These are phyloP conservation scores for Suhomyces xylopsoci DNA, from an alignment of 805 yeast species.

Conservation along the genomic window DNA sequence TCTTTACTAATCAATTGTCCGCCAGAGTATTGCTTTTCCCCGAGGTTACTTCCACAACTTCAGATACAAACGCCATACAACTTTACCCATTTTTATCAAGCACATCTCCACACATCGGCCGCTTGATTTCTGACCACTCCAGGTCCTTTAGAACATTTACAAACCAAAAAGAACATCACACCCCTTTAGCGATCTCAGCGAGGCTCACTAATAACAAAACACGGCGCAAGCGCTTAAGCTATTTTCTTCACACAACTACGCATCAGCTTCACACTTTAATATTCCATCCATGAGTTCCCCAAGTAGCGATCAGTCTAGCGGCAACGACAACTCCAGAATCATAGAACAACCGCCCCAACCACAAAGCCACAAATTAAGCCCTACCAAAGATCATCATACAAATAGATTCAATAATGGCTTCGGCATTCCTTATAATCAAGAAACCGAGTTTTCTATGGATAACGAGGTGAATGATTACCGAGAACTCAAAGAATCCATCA, in stretches of 20 bases:
- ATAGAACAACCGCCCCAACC: not conserved
- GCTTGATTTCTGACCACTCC: not conserved
- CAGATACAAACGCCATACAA: not conserved
- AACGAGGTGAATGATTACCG: constrained; percentile 31
- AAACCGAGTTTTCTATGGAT: constrained; percentile 30
- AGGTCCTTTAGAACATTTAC: not conserved
- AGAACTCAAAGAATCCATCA: constrained; percentile 34
- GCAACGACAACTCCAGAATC: constrained; percentile 1
- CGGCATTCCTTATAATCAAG: not conserved
- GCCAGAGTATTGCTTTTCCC: not conserved
- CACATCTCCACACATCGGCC: not conserved
- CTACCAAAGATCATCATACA: not conserved
- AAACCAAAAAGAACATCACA: not conserved
- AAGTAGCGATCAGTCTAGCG: constrained; percentile 13
- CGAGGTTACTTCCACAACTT: not conserved
- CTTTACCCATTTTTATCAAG: not conserved
- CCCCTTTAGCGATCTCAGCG: not conserved
- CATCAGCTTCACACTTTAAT: not conserved
- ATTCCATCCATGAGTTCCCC: constrained; percentile 18
- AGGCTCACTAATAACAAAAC: not conserved
- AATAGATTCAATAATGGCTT: not conserved
- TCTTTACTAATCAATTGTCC: not conserved
- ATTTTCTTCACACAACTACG: not conserved
- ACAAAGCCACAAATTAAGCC: not conserved
- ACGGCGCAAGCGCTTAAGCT: not conserved